These are phyloP conservation scores for Phytophthora meadii DNA, from an alignment of 352 stramenopile genomes.

Conservation along the genomic window DNA sequence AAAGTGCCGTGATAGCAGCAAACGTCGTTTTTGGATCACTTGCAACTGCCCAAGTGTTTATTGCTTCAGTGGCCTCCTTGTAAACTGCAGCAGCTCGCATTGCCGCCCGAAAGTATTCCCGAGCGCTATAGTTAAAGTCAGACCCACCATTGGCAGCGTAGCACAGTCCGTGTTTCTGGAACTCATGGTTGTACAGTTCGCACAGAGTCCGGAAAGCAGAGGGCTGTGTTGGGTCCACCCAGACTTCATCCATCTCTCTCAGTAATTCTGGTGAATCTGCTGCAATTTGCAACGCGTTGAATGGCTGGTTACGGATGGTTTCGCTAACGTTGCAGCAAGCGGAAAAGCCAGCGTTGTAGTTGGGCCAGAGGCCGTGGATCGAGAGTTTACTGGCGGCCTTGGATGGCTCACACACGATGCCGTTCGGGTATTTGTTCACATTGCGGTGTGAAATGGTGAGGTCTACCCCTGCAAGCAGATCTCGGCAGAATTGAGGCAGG, in stretches of 20 bases:
- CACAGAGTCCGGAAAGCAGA: conserved; percentile 58
- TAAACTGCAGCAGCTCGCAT: conserved; percentile 32
- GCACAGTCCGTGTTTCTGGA: conserved; percentile 89
- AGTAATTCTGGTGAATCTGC: conserved; percentile 40
- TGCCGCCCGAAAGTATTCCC: conserved; percentile 42
- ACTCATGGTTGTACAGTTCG: conserved; percentile 89
- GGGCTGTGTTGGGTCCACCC: conserved; percentile 55
- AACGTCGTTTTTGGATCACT: conserved; percentile 35
- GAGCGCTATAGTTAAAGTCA: conserved; percentile 39
- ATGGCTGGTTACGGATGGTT: conserved; percentile 41
- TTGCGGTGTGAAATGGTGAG: conserved; percentile 60
- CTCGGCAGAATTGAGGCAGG: conserved; percentile 62
- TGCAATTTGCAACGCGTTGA: conserved; percentile 39
- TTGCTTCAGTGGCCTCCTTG: conserved; percentile 27
- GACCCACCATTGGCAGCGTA: conserved; percentile 57
- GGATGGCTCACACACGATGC: conserved; percentile 44
- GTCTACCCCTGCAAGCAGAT: conserved; percentile 55
- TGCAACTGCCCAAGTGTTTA: conserved; percentile 40
- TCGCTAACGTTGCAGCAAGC: conserved; percentile 57
- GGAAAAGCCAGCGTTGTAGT: conserved; percentile 49
- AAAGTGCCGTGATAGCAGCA: conserved; percentile 40
- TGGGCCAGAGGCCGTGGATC: conserved; percentile 66
- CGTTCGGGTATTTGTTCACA: conserved; percentile 50
- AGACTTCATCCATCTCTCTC: conserved; percentile 41
- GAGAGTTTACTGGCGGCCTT: conserved; percentile 41